Conservation (phyloP, 2,329 filamentous ascomycete genomes). For the Colletotrichum eleusines region DNA sequence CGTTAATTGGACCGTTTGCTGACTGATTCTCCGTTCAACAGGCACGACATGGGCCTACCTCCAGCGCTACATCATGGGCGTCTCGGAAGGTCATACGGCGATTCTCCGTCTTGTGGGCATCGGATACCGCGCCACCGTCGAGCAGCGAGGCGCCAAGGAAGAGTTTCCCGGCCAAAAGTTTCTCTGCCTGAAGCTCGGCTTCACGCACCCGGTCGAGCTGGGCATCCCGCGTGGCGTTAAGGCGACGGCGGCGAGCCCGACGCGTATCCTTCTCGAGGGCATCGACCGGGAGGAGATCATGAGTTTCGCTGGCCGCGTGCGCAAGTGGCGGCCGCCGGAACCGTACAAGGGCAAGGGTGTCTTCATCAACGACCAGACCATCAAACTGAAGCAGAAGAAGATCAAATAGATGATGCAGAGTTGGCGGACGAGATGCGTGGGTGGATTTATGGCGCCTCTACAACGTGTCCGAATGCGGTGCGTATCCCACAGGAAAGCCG, state of each 20-base stretch:
- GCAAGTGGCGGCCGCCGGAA: slow-evolving; percentile 90
- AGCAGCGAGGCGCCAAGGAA: slow-evolving; percentile 78
- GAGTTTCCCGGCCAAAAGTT: slow-evolving; percentile 87
- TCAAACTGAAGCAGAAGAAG: slow-evolving; percentile 98
- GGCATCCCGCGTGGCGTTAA: slow-evolving; percentile 85
- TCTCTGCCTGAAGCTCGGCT: slow-evolving; percentile 94
- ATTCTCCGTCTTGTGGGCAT: slow-evolving; percentile 95
- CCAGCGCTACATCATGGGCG: slow-evolving; percentile 90
- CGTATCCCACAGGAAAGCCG: background rate
- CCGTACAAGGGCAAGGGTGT: slow-evolving; percentile 99
- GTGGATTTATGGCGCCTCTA: background rate
- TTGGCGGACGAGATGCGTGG: background rate
- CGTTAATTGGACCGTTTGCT: slow-evolving; percentile 29
- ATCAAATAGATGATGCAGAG: slow-evolving; percentile 73
- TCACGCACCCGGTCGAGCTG: slow-evolving; percentile 94
- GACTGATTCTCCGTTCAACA: slow-evolving; percentile 53
- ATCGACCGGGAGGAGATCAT: slow-evolving; percentile 88
- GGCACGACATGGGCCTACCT: slow-evolving; percentile 92
- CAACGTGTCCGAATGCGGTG: background rate
- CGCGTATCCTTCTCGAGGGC: slow-evolving; percentile 90
- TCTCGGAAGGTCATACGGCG: slow-evolving; percentile 95
- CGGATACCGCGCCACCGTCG: slow-evolving; percentile 91
- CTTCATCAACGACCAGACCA: slow-evolving; percentile 97
- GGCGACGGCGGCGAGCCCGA: slow-evolving; percentile 90
- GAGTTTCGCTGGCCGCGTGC: slow-evolving; percentile 90